Base-by-base conservation (phyloP, 805 yeast species). In the Sugiyamaella americana region DNA sequence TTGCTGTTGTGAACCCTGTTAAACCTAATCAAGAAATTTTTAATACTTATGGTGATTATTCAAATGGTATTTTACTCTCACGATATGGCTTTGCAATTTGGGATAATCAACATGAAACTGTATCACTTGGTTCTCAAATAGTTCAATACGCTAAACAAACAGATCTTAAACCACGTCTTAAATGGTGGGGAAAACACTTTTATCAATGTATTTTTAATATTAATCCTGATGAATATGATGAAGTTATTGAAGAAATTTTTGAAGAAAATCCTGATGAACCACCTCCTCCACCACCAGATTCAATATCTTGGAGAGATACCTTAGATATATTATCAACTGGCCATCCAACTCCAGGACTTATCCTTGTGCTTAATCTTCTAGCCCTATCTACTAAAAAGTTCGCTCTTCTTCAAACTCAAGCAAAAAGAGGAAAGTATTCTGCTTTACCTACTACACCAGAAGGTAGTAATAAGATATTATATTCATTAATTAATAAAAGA, bases 21-120 rank as follows among this genome's bases (percentile, higher is more conserved):
- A 43, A 56, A 1, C 59, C 65, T 29, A 77, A 78, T 5, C 61
- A 69, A 10, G 96, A 91, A 58, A 58, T 91, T 11, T 85, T 80
- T 69, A 88, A 87, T 64, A 80, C 93, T 0, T 89, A 88, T 57
- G 97, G 96, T 0, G 82, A 80, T 22, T 69, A 82, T 35, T 65
- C 81, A 13, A 87, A 85, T 54, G 70, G 84, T 0, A 73, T 76
- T 32, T 65, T 89, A 36, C 62, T 88, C 11, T 78, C 88, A 11
- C 73, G 85, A 47, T 89, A 88, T 60, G 96, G 96, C 1, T 88
- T 89, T 60, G 75, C 81, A 6, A 68, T 75, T 32, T 66, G 70
- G 42, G 66, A 67, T n/a, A 78, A 80, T 52, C 66, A 69, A 1
- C 72, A 76, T 56, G 87, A 84, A 53, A 59, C 72, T 1, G 74